A percentile compares a stretch with the other conserved stretches of the same genome.
These are phyloP conservation scores for Gaertneriomyces sp. DNA, from an alignment of 192 early-diverging fungal genomes.

Conservation along the genomic window DNA sequence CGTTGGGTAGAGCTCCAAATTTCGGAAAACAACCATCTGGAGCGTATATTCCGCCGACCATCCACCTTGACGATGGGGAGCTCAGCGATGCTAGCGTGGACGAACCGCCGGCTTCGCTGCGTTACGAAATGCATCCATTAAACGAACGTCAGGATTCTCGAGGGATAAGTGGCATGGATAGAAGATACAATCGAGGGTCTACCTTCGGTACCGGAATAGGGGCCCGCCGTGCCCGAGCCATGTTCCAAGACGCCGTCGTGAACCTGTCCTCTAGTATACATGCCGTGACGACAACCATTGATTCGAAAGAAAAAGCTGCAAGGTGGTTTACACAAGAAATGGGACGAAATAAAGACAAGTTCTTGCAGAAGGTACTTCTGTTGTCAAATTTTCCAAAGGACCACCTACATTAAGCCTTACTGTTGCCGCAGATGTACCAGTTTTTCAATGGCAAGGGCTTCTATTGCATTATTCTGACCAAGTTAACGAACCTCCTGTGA, in stretches of 20 bases:
- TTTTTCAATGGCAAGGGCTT: conserved; percentile 91
- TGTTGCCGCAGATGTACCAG: conserved; percentile 58
- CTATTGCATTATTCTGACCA: conserved; percentile 72
- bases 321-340: conserved; percentile 46
- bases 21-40: background rate
- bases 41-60: conserved; percentile 22
- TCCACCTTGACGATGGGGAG: conserved; percentile 10
- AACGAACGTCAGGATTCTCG: background rate
- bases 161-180: conserved; percentile 1
- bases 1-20: background rate
- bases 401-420: background rate
- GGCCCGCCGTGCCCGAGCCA: background rate
- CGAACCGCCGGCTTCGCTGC: conserved; percentile 61
- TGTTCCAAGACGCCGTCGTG: background rate
- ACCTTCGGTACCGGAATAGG: background rate
- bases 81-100: conserved; percentile 35
- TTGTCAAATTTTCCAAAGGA: background rate
- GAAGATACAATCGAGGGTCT: background rate
- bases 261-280: conserved; percentile 10
- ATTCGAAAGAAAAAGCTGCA: conserved; percentile 57
- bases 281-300: background rate
- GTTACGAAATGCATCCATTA: conserved; percentile 52
- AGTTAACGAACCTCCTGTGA: conserved; percentile 75
- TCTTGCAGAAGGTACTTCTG: conserved; percentile 38
- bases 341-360: conserved; percentile 85